phyloP scores from a whole-genome alignment of 345 rosid genomes.

The Mangifera indica region DNA sequence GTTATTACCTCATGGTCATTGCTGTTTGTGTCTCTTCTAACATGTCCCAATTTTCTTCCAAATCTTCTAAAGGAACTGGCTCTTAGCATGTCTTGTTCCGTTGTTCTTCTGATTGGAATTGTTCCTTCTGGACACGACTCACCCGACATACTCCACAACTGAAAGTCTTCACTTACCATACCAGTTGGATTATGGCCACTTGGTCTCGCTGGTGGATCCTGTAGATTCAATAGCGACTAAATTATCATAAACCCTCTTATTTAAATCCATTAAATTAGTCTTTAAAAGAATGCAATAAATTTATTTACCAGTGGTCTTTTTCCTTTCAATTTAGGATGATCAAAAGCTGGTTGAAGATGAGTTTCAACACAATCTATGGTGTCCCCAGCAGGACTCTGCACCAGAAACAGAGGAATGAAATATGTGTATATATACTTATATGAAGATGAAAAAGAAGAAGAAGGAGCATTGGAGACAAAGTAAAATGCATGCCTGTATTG shows the following conservation, averaged over 20 bases:
- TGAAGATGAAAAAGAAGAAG: neutral
- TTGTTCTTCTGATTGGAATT: constrained; percentile 89
- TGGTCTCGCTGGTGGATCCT: constrained; percentile 85
- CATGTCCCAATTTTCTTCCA: constrained; percentile 63
- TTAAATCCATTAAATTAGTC: neutral
- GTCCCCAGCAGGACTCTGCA: constrained; percentile 93
- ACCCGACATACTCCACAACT: constrained; percentile 73
- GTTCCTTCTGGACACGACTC: constrained; percentile 90
- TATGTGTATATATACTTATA: neutral
- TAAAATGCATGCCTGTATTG: constrained; percentile 57
- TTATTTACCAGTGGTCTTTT: constrained; percentile 60
- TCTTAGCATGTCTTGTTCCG: constrained; percentile 74
- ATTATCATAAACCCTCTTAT: neutral
- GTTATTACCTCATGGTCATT: constrained; percentile 85
- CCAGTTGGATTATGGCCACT: constrained; percentile 37
- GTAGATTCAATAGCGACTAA: constrained; percentile 15
- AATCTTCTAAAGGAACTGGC: constrained; percentile 64
- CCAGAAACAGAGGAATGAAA: constrained; percentile 17
- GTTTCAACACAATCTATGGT: constrained; percentile 70
- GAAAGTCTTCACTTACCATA: constrained; percentile 45
- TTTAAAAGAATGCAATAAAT: neutral
- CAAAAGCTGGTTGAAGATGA: constrained; percentile 90
- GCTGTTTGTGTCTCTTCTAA: constrained; percentile 74
- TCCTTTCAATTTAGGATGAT: constrained; percentile 74
- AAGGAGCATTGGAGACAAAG: neutral